Evolutionary conservation across 192 early-diverging fungal species (phyloP).

Genomic region (Coemansia sp.): DNA sequence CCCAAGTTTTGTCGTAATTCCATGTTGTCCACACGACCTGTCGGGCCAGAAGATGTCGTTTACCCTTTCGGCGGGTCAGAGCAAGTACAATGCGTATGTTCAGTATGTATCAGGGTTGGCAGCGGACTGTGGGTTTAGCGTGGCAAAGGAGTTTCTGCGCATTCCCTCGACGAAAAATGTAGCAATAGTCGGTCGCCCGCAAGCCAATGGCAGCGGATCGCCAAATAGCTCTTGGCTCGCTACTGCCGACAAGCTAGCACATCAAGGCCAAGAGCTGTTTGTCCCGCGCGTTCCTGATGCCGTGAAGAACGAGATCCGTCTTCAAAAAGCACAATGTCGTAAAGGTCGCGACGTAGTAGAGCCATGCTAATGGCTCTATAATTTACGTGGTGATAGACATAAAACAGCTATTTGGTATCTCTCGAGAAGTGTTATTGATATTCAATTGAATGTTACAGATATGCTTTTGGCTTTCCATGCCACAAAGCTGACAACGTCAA

Average conservation of each 20-base stretch:
- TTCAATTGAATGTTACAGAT: background rate
- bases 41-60: conserved; percentile 63
- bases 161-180: conserved; percentile 85
- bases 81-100: conserved; percentile 71
- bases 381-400: no score
- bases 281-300: conserved; percentile 41
- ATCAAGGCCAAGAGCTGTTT: conserved; percentile 15
- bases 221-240: background rate
- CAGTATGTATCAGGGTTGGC: conserved; percentile 60
- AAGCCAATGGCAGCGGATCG: conserved; percentile 2
- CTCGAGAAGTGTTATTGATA: background rate
- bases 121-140: conserved; percentile 58
- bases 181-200: conserved; percentile 63
- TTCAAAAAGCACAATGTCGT: conserved; percentile 31
- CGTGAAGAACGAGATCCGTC: conserved; percentile 37
- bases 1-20: conserved; percentile 68
- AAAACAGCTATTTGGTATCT: background rate
- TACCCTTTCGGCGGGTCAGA: conserved; percentile 42
- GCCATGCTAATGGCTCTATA: background rate
- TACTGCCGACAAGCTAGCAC: background rate
- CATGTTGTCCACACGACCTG: conserved; percentile 80
- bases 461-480: background rate
- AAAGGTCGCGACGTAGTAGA: conserved; percentile 1
- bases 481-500: no score
- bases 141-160: conserved; percentile 65